phyloP scores from a whole-genome alignment of 306 rosid genomes.

The Lathyrus sativus region DNA sequence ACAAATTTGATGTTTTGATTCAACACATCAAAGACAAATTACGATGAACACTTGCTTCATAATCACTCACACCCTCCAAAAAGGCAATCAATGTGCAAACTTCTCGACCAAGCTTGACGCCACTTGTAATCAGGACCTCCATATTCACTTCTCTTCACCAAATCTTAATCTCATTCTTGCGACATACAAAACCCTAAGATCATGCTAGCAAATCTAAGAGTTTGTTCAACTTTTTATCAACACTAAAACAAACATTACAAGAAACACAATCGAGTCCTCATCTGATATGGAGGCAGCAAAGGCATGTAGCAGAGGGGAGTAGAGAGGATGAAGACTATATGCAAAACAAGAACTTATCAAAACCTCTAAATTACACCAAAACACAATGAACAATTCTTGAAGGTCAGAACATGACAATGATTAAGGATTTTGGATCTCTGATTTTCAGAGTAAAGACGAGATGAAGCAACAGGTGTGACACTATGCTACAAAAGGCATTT shows the following conservation, averaged over 20 bases:
- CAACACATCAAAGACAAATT: no score
- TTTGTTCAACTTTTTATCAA: not conserved
- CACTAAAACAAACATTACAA: not conserved
- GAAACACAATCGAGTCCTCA: not conserved
- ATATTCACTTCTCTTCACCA: no score
- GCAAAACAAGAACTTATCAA: not conserved
- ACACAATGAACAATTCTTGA: not conserved
- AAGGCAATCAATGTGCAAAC: no score
- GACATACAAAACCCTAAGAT: not conserved
- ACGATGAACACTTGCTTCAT: no score
- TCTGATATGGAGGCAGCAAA: not conserved
- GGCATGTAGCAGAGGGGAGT: not conserved
- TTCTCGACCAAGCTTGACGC: no score
- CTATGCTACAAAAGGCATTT: not conserved
- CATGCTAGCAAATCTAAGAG: not conserved
- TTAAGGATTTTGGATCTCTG: not conserved
- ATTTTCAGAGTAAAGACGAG: not conserved
- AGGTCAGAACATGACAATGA: not conserved
- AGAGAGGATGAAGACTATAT: not conserved
- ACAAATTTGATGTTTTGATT: no score
- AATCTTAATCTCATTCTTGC: no score
- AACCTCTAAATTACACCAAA: not conserved
- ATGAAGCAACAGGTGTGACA: not conserved
- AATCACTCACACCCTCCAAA: no score
- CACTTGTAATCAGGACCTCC: no score